Conservation (phyloP, 176 grass and related monocot genomes). For the Ananas comosus region DNA sequence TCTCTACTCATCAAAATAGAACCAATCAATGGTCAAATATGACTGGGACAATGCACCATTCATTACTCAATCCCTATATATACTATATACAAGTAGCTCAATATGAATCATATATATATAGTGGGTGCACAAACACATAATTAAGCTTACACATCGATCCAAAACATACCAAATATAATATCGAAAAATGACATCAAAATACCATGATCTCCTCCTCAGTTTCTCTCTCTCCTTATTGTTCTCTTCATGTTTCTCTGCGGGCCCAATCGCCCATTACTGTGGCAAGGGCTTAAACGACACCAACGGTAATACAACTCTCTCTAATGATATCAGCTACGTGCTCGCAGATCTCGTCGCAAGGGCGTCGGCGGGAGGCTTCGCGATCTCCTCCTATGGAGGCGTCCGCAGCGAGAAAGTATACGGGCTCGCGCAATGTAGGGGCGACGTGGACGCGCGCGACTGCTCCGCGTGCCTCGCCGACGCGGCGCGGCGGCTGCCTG, state of each 20-base stretch:
- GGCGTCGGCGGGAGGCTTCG: slow-evolving; percentile 33
- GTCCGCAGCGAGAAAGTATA: slow-evolving; percentile 26
- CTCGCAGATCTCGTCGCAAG: slow-evolving; percentile 34
- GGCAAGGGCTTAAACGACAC: slow-evolving; percentile 21
- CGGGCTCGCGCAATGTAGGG: slow-evolving; percentile 72
- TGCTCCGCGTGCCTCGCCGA: slow-evolving; percentile 33
- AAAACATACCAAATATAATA: background rate
- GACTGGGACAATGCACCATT: too few relatives aligned
- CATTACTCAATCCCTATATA: too few relatives aligned
- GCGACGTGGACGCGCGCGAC: slow-evolving; percentile 43
- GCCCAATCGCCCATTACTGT: slow-evolving; percentile 43
- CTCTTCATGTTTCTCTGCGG: slow-evolving; percentile 12
- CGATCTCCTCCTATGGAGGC: slow-evolving; percentile 19
- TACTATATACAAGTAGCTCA: too few relatives aligned
- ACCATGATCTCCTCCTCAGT: slow-evolving; percentile 15
- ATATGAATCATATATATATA: too few relatives aligned
- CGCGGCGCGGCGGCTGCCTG: slow-evolving; percentile 14
- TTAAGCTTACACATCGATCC: too few relatives aligned
- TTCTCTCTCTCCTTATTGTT: slow-evolving; percentile 18
- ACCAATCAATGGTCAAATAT: too few relatives aligned
- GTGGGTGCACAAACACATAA: too few relatives aligned
- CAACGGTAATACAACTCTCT: slow-evolving; percentile 23
- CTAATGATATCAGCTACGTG: slow-evolving; percentile 25
- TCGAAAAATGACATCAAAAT: slow-evolving; percentile 31
- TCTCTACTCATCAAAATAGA: too few relatives aligned